phyloP scores from a whole-genome alignment of 805 yeast species.

The Naumovozyma castellii region DNA sequence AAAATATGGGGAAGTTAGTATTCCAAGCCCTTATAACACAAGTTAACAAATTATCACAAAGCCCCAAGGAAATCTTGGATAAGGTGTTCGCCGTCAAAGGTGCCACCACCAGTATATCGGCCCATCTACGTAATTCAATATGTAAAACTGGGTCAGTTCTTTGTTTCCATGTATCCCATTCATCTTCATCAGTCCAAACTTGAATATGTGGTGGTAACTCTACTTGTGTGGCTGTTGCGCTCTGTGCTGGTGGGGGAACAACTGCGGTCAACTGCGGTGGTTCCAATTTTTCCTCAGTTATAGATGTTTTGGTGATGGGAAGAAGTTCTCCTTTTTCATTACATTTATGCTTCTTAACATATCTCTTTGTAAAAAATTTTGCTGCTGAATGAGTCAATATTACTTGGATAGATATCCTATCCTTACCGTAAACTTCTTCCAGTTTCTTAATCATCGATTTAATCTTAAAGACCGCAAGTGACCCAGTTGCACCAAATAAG shows the following conservation, averaged over 20 bases:
- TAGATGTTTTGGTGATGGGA: background rate
- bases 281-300: slow-evolving; percentile 2
- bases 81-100: slow-evolving; percentile 91
- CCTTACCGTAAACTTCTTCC: slow-evolving; percentile 67
- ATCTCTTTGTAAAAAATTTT: slow-evolving; percentile 42
- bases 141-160: slow-evolving; percentile 88
- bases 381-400: slow-evolving; percentile 81
- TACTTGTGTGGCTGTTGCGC: slow-evolving; percentile 34
- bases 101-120: slow-evolving; percentile 86
- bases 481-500: slow-evolving; percentile 80
- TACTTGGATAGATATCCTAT: slow-evolving; percentile 72
- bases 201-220: slow-evolving; percentile 59
- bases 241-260: background rate
- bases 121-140: slow-evolving; percentile 93
- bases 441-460: slow-evolving; percentile 71
- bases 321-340: background rate
- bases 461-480: slow-evolving; percentile 74
- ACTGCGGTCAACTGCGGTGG: slow-evolving; percentile 2
- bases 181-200: slow-evolving; percentile 90
- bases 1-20: slow-evolving; percentile 73
- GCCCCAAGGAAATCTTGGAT: slow-evolving; percentile 80
- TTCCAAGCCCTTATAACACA: slow-evolving; percentile 94
- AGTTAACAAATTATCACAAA: slow-evolving; percentile 86
- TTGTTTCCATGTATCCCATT: slow-evolving; percentile 81
- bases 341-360: slow-evolving; percentile 7